Evolutionary conservation across 1,139 yeast genomes (phyloP).

Genomic region (Williopsis jadinii): DNA sequence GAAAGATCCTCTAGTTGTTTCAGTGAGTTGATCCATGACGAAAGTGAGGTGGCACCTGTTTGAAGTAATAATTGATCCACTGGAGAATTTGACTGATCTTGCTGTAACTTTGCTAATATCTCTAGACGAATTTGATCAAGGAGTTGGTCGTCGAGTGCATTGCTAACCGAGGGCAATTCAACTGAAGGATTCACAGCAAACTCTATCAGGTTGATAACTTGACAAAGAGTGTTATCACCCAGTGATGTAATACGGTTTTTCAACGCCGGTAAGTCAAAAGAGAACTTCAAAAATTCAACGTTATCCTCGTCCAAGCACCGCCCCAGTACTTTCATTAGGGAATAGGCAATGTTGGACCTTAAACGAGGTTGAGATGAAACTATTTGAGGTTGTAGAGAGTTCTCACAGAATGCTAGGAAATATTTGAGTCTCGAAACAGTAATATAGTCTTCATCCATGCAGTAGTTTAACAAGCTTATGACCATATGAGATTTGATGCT

Average conservation of each 20-base stretch:
- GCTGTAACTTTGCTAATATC: slow-evolving; percentile 1
- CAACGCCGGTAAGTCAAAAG: slow-evolving; percentile 7
- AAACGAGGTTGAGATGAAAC: slow-evolving; percentile 8
- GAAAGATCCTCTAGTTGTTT: background rate
- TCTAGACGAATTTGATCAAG: slow-evolving; percentile 11
- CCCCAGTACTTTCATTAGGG: slow-evolving; percentile 10
- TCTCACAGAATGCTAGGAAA: slow-evolving; percentile 9
- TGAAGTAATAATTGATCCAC: background rate
- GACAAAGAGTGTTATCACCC: slow-evolving; percentile 7
- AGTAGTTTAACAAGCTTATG: slow-evolving; percentile 12
- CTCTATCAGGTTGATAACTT: slow-evolving; percentile 7
- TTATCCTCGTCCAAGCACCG: slow-evolving; percentile 4
- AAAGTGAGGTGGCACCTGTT: background rate
- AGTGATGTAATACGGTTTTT: background rate
- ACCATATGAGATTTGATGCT: slow-evolving; percentile 17
- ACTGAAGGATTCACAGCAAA: slow-evolving; percentile 5
- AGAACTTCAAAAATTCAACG: slow-evolving; percentile 1
- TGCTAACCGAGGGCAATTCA: slow-evolving; percentile 1
- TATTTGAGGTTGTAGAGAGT: slow-evolving; percentile 7
- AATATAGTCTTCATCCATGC: slow-evolving; percentile 11
- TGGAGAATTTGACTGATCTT: background rate
- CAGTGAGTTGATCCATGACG: slow-evolving; percentile 6
- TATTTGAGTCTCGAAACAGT: slow-evolving; percentile 10
- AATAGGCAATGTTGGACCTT: slow-evolving; percentile 11
- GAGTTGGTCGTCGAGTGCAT: slow-evolving; percentile 9